Base-by-base conservation (phyloP, 805 yeast genomes). In the Yamadazyma sp. region DNA sequence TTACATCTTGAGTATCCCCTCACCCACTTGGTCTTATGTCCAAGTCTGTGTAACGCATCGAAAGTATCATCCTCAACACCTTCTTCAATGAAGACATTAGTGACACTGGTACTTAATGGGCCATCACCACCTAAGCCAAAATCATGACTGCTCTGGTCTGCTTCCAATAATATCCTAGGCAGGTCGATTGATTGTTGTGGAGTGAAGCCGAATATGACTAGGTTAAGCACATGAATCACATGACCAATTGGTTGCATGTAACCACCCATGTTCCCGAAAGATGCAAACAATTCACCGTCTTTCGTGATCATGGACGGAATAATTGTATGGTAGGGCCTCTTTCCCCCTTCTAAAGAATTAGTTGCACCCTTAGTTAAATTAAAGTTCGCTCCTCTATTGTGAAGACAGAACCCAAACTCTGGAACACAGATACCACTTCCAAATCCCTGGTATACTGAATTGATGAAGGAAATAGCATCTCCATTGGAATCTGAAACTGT, bases 231-330 rank as follows among this genome's bases (percentile, higher is more conserved):
- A 24, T 83, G 90, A 55, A 84, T 91, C 5, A 85, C 78, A 49
- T 85, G 95, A 2, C 90, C 90, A 49, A 83, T 87, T 3, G 95
- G 95, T 57, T 86, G 95, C 66, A 81, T 84, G 62, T 79, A 85
- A 0, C 91, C 95, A 12, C 95, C 95, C 88, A 84, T 84, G 44
- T 82, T 84, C 34, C 91, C 93, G 48, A 71, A 81, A n/a, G 82
- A 62, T 1, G 89, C 88, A 50, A 70, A 80, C n/a, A 85, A 59
- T 4, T 53, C 48, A 13, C 55, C 59, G 18, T 74, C 75, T 4
- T 42, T 44, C 10, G 95, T 85, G 20, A 85, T 74, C 80, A 85
- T 73, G 0, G 88, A 86, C 1, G 95, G 95, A 42, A 85, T 84
- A 41, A 85, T 85, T 0, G 95, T 86, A 52, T 86, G 95, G 57